Evolutionary conservation across 371 early-diverging fungal genomes (phyloP).

Genomic region (Mucor circinelloides): DNA sequence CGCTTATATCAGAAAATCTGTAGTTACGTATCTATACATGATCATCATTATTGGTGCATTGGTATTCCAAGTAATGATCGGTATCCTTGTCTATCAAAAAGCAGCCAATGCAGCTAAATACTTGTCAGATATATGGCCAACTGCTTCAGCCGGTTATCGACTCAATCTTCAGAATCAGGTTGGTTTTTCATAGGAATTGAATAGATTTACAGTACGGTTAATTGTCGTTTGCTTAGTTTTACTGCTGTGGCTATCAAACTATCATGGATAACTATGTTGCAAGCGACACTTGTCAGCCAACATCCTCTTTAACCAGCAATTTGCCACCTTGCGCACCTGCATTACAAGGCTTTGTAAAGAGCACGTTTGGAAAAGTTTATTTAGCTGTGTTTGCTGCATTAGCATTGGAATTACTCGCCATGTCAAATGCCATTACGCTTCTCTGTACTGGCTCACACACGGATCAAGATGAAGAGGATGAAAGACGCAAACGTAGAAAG

Average conservation of each 20-base stretch:
- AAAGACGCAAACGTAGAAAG: slow-evolving; percentile 48
- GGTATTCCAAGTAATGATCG: slow-evolving; percentile 47
- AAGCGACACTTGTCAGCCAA: slow-evolving; percentile 27
- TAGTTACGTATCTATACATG: slow-evolving; percentile 39
- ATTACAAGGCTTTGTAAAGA: slow-evolving; percentile 26
- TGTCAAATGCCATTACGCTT: slow-evolving; percentile 47
- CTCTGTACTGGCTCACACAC: slow-evolving; percentile 31
- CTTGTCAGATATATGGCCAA: slow-evolving; percentile 37
- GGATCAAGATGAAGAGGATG: slow-evolving; percentile 40
- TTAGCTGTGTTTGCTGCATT: slow-evolving; percentile 44
- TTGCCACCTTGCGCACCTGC: slow-evolving; percentile 34
- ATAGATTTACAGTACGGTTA: neutral
- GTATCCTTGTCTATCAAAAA: slow-evolving; percentile 40
- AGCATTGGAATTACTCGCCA: slow-evolving; percentile 42
- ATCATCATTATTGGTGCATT: slow-evolving; percentile 39
- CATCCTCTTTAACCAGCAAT: slow-evolving; percentile 1
- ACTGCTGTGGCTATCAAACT: slow-evolving; percentile 50
- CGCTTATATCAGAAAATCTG: slow-evolving; percentile 32
- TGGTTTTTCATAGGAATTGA: neutral
- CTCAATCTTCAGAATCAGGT: slow-evolving; percentile 35
- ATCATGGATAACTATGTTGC: slow-evolving; percentile 30
- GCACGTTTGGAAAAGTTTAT: slow-evolving; percentile 40
- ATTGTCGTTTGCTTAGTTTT: slow-evolving; percentile 27
- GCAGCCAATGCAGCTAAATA: slow-evolving; percentile 39
- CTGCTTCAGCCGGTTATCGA: slow-evolving; percentile 21